phyloP scores from a whole-genome alignment of 2,329 filamentous ascomycete species.

The Rhynchosporium secalis region DNA sequence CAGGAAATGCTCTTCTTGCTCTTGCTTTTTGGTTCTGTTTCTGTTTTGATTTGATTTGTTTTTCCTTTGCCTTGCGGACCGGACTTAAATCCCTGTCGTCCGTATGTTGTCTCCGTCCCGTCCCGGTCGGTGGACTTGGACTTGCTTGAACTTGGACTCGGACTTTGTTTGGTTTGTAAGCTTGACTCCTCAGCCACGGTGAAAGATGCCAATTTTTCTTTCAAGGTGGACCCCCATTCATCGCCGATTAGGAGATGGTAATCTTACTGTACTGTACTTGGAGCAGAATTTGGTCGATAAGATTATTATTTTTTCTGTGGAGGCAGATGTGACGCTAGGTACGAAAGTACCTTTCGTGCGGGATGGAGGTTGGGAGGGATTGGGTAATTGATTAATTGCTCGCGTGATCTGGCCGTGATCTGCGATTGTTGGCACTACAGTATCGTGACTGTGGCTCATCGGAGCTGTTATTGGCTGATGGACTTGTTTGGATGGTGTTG shows the following conservation, averaged over 20 bases:
- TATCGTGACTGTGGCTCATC: conserved; percentile 5
- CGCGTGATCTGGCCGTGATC: conserved; percentile 8
- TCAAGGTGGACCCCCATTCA: not conserved
- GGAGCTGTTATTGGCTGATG: not conserved
- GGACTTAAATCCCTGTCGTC: too few species aligned
- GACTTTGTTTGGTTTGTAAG: not conserved
- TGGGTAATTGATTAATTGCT: conserved; percentile 10
- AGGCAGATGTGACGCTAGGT: not conserved
- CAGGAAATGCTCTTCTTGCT: not conserved
- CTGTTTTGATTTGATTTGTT: not conserved
- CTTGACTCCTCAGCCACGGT: not conserved
- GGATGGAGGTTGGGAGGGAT: not conserved
- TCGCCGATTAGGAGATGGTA: not conserved
- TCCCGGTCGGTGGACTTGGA: too few species aligned
- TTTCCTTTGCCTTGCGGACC: not conserved
- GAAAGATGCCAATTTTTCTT: not conserved
- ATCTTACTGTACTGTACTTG: conserved; percentile 8
- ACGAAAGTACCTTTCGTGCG: too few species aligned
- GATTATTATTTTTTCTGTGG: not conserved
- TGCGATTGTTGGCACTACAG: not conserved
- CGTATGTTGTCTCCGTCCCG: too few species aligned
- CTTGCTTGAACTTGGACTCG: not conserved
- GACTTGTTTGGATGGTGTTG: not conserved
- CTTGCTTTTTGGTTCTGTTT: too few species aligned
- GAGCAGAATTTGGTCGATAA: conserved; percentile 2